Percentiles rank a stretch among this genome's conserved stretches.
phyloP scores from a whole-genome alignment of 2,329 filamentous ascomycete genomes.

The Scleromitrula shiraiana region DNA sequence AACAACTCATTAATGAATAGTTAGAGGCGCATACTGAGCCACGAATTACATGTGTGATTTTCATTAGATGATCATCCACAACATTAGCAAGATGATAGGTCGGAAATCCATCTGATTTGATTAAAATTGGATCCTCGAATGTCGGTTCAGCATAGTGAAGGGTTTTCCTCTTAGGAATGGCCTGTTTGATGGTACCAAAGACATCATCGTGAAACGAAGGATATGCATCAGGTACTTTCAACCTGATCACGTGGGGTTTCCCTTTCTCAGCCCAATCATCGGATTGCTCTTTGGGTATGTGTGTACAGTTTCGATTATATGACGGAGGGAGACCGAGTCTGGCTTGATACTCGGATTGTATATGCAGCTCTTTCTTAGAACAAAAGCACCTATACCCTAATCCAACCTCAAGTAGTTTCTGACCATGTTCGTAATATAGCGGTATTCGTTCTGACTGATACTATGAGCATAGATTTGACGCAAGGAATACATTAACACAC shows the following conservation, averaged over 20 bases:
- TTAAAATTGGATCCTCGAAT: slow-evolving; percentile 76
- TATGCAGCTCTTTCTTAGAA: slow-evolving; percentile 59
- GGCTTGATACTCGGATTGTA: slow-evolving; percentile 55
- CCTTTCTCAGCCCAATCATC: slow-evolving; percentile 59
- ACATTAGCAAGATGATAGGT: slow-evolving; percentile 98
- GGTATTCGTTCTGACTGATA: slow-evolving; percentile 66
- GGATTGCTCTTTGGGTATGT: slow-evolving; percentile 59
- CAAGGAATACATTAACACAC: slow-evolving; percentile 35
- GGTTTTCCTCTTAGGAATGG: not conserved
- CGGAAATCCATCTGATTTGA: slow-evolving; percentile 86
- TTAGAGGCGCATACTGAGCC: slow-evolving; percentile 52
- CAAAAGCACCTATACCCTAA: slow-evolving; percentile 95
- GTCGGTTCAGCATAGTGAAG: too few species aligned
- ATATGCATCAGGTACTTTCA: slow-evolving; percentile 56
- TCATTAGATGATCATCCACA: slow-evolving; percentile 90
- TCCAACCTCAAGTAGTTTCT: slow-evolving; percentile 59
- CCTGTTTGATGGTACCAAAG: slow-evolving; percentile 62
- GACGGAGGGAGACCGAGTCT: slow-evolving; percentile 49
- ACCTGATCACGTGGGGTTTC: slow-evolving; percentile 68
- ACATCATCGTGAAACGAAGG: slow-evolving; percentile 69
- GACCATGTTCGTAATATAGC: slow-evolving; percentile 64
- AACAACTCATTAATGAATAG: not conserved
- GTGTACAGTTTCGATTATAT: slow-evolving; percentile 67
- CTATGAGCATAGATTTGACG: slow-evolving; percentile 11
- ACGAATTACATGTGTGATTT: slow-evolving; percentile 90